A percentile compares a stretch with the other conserved stretches of the same genome.
Evolutionary conservation across 495 filamentous ascomycete species (phyloP).

Genomic region (Trichodelitschia bisporula): DNA sequence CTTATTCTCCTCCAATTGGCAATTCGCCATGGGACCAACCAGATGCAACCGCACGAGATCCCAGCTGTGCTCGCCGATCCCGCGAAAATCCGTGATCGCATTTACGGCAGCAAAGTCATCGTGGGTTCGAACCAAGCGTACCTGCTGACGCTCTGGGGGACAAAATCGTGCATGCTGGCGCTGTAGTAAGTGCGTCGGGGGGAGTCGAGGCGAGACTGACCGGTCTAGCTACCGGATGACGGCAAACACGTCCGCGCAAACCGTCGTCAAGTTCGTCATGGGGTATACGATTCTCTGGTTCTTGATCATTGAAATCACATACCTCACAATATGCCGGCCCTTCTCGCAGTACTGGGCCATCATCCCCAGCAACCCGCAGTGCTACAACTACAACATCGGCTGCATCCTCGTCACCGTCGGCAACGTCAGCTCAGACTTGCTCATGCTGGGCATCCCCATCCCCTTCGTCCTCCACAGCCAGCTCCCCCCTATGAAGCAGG

Average conservation of each 20-base stretch:
- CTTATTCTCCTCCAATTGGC: conserved; percentile 1
- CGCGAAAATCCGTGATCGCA: not conserved
- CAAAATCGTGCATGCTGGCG: conserved; percentile 1
- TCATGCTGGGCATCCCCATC: conserved; percentile 22
- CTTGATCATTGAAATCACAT: conserved; percentile 10
- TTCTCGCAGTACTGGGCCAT: conserved; percentile 4
- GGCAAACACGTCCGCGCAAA: not conserved
- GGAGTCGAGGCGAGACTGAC: not conserved
- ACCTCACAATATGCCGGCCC: not conserved
- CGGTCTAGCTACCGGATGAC: not conserved
- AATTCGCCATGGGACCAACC: conserved; percentile 1
- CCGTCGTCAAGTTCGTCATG: conserved; percentile 1
- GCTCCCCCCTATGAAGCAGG: conserved; percentile 16
- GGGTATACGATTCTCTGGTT: conserved; percentile 3
- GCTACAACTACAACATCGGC: conserved; percentile 25
- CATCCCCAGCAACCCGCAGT: conserved; percentile 15
- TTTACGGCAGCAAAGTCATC: conserved; percentile 1
- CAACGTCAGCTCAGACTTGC: conserved; percentile 24
- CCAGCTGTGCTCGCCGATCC: conserved; percentile 1
- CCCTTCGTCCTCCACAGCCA: conserved; percentile 17
- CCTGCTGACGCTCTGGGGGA: conserved; percentile 1
- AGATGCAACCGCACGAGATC: not conserved
- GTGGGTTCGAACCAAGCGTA: conserved; percentile 2
- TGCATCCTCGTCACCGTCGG: conserved; percentile 24
- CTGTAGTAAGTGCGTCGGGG: conserved; percentile 1